Evolutionary conservation across 192 early-diverging fungal genomes (phyloP), one percentile per base, ranked within the genome.

Genomic region (Cladochytrium replicatum): DNA sequence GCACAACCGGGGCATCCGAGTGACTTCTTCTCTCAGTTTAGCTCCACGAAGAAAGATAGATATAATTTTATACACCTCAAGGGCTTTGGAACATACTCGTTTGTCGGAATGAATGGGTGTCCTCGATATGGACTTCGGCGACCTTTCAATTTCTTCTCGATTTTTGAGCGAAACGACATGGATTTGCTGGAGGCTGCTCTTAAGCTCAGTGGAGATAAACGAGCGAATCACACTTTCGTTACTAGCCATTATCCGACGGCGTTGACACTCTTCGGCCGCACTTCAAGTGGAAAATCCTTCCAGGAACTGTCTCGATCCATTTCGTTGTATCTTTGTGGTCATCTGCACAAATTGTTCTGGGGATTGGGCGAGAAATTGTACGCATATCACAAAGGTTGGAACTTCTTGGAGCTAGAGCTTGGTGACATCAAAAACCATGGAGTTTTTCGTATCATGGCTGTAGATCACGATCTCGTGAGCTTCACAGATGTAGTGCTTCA

Each of bases 141-240:
- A 22, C 91, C 91, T 17, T 71, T 91, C 55, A 94, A 94, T 48
- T 94, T 94, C 57, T 94, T 92, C n/a, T 54, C 88, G 91, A 3
- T 82, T 85, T 53, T 61, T 89, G 85, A 86, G 37, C 69, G 69
- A 1, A 46, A 57, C 22, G 84, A 75, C 31, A 86, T 95, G 87
- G 72, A 86, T 63, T 54, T 61, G 15, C 58, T 95, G 3, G 82
- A 75, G 22, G 26, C 54, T 2, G 63, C 69, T 11, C 49, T 93
- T 24, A 49, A 58, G 6, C 30, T 53, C 1, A 59, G 63, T 17
- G 45, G 57, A 24, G 32, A 31, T 13, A 52, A 54, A 8, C 34
- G 39, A 17, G 64, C 59, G n/a, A 78, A 78, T 29, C 82, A 82
- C 43, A 85, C 78, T 3, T 83, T 87, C 61, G 67, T 85, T 39